A percentile compares a stretch with the other conserved stretches of the same genome.
Evolutionary conservation across 495 filamentous ascomycete species (phyloP).

Genomic region (Penicillium salamii): DNA sequence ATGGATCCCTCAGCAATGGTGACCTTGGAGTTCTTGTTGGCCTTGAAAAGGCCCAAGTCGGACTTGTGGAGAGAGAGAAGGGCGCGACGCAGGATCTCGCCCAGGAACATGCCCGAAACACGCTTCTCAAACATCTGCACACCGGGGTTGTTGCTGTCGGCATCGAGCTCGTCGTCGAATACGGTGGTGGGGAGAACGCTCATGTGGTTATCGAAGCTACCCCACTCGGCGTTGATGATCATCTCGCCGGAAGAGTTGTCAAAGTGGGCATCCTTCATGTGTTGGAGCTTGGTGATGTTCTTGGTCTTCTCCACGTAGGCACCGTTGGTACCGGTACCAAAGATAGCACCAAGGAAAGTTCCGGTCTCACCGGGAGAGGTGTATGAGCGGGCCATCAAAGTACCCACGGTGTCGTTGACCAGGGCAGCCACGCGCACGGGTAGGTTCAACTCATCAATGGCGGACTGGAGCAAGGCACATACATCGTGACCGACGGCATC

Average conservation of each 20-base stretch:
- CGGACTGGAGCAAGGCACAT: slow-evolving; percentile 82
- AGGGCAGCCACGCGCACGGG: slow-evolving; percentile 91
- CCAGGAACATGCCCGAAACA: slow-evolving; percentile 96
- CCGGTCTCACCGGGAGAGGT: slow-evolving; percentile 84
- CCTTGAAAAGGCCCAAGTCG: slow-evolving; percentile 62
- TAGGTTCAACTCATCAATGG: slow-evolving; percentile 82
- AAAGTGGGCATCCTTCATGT: slow-evolving; percentile 54
- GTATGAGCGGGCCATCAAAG: slow-evolving; percentile 95
- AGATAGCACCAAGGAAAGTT: slow-evolving; percentile 85
- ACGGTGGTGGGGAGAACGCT: slow-evolving; percentile 79
- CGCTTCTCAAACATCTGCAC: slow-evolving; percentile 99
- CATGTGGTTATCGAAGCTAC: slow-evolving; percentile 93
- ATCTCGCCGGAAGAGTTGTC: slow-evolving; percentile 85
- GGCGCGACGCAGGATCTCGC: slow-evolving; percentile 83
- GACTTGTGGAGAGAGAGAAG: slow-evolving; percentile 63
- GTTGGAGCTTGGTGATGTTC: slow-evolving; percentile 45
- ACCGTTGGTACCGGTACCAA: slow-evolving; percentile 91
- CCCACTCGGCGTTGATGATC: slow-evolving; percentile 99
- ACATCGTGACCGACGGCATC: slow-evolving; percentile 95
- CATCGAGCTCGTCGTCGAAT: slow-evolving; percentile 79
- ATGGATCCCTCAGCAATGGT: slow-evolving; percentile 58
- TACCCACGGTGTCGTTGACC: slow-evolving; percentile 97
- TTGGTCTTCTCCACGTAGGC: slow-evolving; percentile 70
- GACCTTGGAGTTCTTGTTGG: slow-evolving; percentile 69
- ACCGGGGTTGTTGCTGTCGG: slow-evolving; percentile 82